phyloP scores from a whole-genome alignment of 192 early-diverging fungal species.

The Physocladia obscura region DNA sequence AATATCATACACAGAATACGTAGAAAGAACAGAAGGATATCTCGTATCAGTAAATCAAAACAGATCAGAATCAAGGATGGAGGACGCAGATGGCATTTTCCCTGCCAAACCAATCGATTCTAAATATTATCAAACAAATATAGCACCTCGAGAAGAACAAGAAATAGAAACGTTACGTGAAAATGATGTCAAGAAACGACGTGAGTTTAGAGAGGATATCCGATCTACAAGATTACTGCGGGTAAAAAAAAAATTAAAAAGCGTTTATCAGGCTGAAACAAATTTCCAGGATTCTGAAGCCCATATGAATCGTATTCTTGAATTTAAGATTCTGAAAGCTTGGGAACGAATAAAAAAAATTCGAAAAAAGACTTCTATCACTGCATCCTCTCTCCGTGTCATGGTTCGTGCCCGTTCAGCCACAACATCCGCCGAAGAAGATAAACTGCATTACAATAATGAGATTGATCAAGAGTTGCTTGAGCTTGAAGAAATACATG shows the following conservation, averaged over 20 bases:
- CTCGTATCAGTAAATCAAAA: neutral
- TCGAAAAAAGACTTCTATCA: conserved; percentile 29
- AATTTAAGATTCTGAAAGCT: conserved; percentile 47
- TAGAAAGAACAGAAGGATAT: neutral
- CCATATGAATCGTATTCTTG: conserved; percentile 44
- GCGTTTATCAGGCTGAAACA: neutral
- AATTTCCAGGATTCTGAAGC: conserved; percentile 37
- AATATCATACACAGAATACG: conserved; percentile 26
- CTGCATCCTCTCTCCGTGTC: conserved; percentile 24
- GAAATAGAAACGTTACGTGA: neutral
- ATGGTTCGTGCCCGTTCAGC: conserved; percentile 14
- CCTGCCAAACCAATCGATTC: conserved; percentile 29
- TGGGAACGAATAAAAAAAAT: conserved; percentile 48
- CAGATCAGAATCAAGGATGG: neutral
- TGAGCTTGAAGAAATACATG: conserved; percentile 30
- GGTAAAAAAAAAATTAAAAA: conserved; percentile 10
- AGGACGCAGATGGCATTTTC: conserved; percentile 34
- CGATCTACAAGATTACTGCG: conserved; percentile 38
- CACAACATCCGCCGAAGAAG: conserved; percentile 13
- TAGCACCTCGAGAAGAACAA: conserved; percentile 6
- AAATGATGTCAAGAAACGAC: conserved; percentile 1
- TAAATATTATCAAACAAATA: conserved; percentile 6
- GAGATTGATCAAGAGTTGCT: conserved; percentile 20
- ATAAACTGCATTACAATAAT: neutral
- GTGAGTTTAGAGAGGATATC: conserved; percentile 37